Conservation (phyloP, 805 yeast genomes). For the Teunomyces panamensis region DNA sequence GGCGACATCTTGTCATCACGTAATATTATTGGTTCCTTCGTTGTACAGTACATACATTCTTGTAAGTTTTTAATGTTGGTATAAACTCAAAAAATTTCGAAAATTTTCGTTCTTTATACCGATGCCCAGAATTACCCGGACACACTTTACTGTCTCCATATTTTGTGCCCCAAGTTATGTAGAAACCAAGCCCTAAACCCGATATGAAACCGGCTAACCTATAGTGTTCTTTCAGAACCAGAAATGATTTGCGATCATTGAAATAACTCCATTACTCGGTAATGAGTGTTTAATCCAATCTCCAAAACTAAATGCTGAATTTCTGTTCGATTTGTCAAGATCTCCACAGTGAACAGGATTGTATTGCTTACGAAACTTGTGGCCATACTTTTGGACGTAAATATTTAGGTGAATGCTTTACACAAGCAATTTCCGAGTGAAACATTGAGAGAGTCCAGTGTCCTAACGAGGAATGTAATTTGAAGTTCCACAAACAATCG, state of each 20-base stretch:
- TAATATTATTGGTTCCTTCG: constrained; percentile 9
- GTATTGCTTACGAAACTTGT: not conserved
- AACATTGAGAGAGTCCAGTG: not conserved
- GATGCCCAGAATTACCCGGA: not conserved
- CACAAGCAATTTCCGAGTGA: not conserved
- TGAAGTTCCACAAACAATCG: not conserved
- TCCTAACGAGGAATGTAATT: not conserved
- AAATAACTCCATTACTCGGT: too few relatives aligned
- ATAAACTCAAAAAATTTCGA: not conserved
- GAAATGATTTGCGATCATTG: too few relatives aligned
- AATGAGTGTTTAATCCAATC: too few relatives aligned
- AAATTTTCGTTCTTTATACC: not conserved
- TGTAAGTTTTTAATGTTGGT: not conserved
- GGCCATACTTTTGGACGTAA: not conserved
- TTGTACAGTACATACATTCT: constrained; percentile 6
- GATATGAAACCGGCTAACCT: too few relatives aligned
- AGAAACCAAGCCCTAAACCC: too few relatives aligned
- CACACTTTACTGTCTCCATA: not conserved
- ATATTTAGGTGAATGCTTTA: not conserved
- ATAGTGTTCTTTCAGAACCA: too few relatives aligned
- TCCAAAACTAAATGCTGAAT: not conserved
- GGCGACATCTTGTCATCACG: constrained; percentile 73
- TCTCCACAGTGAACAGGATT: not conserved
- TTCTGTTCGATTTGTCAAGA: not conserved
- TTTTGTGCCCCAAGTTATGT: not conserved